Evolutionary conservation across 148 eudicot species (phyloP).

Genomic region (Cornus suecica): DNA sequence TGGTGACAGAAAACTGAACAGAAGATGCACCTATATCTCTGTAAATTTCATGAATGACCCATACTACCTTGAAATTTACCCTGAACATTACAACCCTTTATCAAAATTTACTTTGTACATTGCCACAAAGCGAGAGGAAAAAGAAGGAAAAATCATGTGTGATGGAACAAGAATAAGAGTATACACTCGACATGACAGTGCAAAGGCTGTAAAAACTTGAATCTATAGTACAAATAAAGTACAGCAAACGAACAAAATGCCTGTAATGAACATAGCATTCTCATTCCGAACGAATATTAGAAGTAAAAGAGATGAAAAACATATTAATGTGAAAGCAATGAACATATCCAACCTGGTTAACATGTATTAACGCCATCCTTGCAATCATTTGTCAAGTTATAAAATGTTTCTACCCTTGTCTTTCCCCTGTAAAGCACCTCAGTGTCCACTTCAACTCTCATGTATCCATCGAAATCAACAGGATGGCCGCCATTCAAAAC

Average conservation of each 20-base stretch:
- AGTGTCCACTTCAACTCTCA: constrained; percentile 93
- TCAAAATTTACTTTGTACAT: no score
- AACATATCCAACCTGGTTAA: constrained; percentile 37
- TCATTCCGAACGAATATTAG: constrained; percentile 8
- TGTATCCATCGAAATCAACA: constrained; percentile 84
- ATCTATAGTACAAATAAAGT: constrained; percentile 6
- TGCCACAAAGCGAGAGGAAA: background rate
- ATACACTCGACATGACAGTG: background rate
- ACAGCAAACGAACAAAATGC: constrained; percentile 12
- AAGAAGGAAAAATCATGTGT: background rate
- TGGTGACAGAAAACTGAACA: no score
- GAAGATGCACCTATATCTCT: no score
- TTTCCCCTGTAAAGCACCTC: constrained; percentile 88
- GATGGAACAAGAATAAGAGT: background rate
- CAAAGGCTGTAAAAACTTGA: background rate
- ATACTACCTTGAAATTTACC: background rate
- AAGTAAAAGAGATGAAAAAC: constrained; percentile 7
- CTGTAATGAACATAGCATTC: constrained; percentile 6
- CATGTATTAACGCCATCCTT: constrained; percentile 87
- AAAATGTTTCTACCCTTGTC: constrained; percentile 83
- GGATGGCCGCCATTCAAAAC: constrained; percentile 66
- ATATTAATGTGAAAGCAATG: constrained; percentile 5
- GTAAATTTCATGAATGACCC: no score
- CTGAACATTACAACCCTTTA: background rate
- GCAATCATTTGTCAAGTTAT: constrained; percentile 87